Evolutionary conservation across 345 rosid genomes (phyloP).

Genomic region (Camelina hispida): DNA sequence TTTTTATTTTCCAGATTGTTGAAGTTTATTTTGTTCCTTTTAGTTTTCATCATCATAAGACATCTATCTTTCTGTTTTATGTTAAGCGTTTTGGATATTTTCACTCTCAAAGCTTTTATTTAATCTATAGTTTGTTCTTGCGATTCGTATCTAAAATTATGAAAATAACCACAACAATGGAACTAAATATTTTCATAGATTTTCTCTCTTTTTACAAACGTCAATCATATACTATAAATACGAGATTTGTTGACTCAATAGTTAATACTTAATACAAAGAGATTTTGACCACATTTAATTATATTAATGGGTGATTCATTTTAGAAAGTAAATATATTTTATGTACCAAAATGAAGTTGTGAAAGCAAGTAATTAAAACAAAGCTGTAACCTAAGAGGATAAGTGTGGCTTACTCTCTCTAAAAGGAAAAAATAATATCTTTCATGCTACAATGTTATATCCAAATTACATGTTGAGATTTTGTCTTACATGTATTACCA

Average conservation of each 20-base stretch:
- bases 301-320: neutral
- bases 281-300: neutral
- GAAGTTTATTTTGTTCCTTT: neutral
- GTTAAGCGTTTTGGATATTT: too few species aligned
- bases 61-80: constrained; percentile 6
- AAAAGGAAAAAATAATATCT: neutral
- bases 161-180: neutral
- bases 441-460: neutral
- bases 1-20: constrained; percentile 13
- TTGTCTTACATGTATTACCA: neutral
- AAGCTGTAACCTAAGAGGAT: neutral
- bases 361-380: neutral
- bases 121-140: constrained; percentile 9
- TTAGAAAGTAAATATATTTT: neutral
- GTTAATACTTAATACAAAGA: neutral
- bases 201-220: too few species aligned
- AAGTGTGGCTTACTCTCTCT: too few species aligned
- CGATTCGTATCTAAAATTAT: neutral
- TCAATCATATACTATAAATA: too few species aligned
- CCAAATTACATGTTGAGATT: neutral
- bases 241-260: constrained; percentile 11
- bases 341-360: neutral
- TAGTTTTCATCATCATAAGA: constrained; percentile 9
- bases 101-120: too few species aligned
- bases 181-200: too few species aligned